These are phyloP conservation scores for Strigomonas culicis DNA, from an alignment of 208 protist genomes.

Conservation along the genomic window DNA sequence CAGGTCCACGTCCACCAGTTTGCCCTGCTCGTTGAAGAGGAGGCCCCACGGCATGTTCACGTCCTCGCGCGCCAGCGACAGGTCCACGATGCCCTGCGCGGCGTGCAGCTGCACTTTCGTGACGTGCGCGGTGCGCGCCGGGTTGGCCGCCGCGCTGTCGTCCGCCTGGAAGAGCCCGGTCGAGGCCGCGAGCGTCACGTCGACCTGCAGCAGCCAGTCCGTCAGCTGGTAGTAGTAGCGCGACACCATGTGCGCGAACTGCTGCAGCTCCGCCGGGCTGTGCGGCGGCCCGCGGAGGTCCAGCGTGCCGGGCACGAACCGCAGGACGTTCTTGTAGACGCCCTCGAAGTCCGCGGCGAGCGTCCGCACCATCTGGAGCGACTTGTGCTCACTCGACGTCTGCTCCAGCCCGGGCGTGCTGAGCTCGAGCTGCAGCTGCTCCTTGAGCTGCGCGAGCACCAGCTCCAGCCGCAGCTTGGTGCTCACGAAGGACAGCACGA, in stretches of 20 bases:
- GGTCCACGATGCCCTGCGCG: slow-evolving; percentile 18
- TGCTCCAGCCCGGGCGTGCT: slow-evolving; percentile 32
- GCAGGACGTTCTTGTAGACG: slow-evolving; percentile 47
- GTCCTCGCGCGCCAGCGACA: slow-evolving; percentile 42
- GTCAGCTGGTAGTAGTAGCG: slow-evolving; percentile 69
- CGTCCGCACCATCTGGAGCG: slow-evolving; percentile 43
- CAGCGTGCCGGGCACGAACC: neutral
- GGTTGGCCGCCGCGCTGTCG: slow-evolving; percentile 24
- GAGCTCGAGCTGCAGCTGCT: slow-evolving; percentile 64
- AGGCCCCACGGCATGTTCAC: slow-evolving; percentile 49
- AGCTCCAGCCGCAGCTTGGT: slow-evolving; percentile 33
- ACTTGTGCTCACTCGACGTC: slow-evolving; percentile 28
- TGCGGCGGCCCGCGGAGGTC: neutral
- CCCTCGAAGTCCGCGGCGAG: slow-evolving; percentile 51
- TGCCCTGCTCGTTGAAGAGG: slow-evolving; percentile 60
- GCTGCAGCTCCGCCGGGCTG: slow-evolving; percentile 4
- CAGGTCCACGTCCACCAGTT: slow-evolving; percentile 59
- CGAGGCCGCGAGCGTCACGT: too few relatives aligned
- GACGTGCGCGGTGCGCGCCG: slow-evolving; percentile 41
- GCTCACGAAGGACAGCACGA: slow-evolving; percentile 32
- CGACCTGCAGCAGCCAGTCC: slow-evolving; percentile 49
- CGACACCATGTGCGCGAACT: slow-evolving; percentile 6
- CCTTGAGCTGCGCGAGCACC: slow-evolving; percentile 21
- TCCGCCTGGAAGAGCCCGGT: too few relatives aligned
- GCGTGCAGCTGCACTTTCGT: slow-evolving; percentile 27